Percentiles rank a stretch among this genome's conserved stretches.
Evolutionary conservation across 176 grass and related monocot species (phyloP).

Genomic region (Chrysopogon serrulatus): DNA sequence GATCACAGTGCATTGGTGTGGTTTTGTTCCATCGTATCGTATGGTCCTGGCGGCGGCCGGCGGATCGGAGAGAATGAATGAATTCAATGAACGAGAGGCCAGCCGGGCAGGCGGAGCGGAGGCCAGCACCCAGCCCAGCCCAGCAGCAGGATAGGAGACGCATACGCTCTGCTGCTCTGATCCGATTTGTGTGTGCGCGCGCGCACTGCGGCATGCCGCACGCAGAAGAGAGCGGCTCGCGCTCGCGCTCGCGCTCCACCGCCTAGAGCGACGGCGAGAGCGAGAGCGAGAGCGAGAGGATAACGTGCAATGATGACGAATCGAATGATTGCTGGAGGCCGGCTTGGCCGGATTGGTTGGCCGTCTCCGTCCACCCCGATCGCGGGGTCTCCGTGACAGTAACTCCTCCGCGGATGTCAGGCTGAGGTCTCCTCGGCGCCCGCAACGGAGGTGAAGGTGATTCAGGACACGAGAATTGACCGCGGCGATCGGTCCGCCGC

Average conservation of each 20-base stretch:
- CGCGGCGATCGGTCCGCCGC: neutral
- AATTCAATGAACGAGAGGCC: neutral
- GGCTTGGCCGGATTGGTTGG: neutral
- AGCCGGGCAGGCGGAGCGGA: neutral
- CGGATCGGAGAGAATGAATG: neutral
- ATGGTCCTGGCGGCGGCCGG: neutral
- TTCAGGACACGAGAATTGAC: neutral
- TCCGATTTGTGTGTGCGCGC: neutral
- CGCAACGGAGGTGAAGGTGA: neutral
- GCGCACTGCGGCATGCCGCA: too few species aligned
- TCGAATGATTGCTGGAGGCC: neutral
- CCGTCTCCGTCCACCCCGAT: neutral
- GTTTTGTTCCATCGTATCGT: neutral
- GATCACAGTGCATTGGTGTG: neutral
- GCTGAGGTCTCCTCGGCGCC: neutral
- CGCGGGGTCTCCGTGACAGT: constrained; percentile 20
- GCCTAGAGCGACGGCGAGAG: neutral
- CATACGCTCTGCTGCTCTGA: neutral
- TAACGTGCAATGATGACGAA: constrained; percentile 8
- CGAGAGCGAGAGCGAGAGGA: neutral
- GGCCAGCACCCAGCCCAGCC: neutral
- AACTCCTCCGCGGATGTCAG: neutral
- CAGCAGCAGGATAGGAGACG: neutral
- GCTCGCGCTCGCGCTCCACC: neutral
- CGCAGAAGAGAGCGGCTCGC: neutral